A percentile compares a stretch with the other conserved stretches of the same genome.
Conservation (phyloP, 768 basidiomycete species). For the Fomitopsis serialis region DNA sequence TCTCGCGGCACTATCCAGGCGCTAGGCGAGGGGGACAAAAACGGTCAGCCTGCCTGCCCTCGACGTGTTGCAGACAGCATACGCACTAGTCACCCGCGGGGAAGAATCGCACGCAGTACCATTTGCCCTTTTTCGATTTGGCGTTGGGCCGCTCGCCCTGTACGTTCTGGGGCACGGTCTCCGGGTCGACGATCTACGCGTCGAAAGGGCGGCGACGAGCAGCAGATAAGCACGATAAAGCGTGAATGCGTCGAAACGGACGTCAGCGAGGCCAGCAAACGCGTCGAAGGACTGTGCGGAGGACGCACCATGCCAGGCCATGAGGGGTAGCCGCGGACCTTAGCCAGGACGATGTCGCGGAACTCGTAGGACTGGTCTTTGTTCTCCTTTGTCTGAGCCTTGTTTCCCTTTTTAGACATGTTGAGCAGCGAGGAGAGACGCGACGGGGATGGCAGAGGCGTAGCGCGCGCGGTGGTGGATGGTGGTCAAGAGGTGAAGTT, state of each 20-base stretch:
- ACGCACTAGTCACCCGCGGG: slow-evolving; percentile 92
- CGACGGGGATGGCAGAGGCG: background rate
- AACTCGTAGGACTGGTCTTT: slow-evolving; percentile 39
- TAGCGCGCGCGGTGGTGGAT: slow-evolving; percentile 6
- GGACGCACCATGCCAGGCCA: slow-evolving; percentile 90
- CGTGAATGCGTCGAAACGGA: slow-evolving; percentile 4
- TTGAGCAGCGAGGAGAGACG: background rate
- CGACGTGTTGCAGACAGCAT: slow-evolving; percentile 5
- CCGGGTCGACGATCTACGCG: slow-evolving; percentile 74
- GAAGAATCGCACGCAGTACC: slow-evolving; percentile 84
- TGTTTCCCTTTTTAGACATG: slow-evolving; percentile 49
- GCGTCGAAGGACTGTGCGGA: slow-evolving; percentile 13
- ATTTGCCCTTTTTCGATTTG: slow-evolving; percentile 59
- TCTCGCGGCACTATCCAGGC: slow-evolving; percentile 83
- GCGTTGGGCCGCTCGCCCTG: slow-evolving; percentile 58
- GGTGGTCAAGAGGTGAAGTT: slow-evolving; percentile 16
- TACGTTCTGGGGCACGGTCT: slow-evolving; percentile 55
- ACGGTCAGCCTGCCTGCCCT: slow-evolving; percentile 8
- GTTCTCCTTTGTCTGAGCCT: slow-evolving; percentile 27
- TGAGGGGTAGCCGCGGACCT: slow-evolving; percentile 89
- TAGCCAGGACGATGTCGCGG: slow-evolving; percentile 86
- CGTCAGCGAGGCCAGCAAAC: slow-evolving; percentile 7
- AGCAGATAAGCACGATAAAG: slow-evolving; percentile 4
- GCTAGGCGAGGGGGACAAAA: slow-evolving; percentile 37
- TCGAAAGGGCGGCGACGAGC: slow-evolving; percentile 1